phyloP scores from a whole-genome alignment of 129 eudicot genomes.

The Apium graveolens region DNA sequence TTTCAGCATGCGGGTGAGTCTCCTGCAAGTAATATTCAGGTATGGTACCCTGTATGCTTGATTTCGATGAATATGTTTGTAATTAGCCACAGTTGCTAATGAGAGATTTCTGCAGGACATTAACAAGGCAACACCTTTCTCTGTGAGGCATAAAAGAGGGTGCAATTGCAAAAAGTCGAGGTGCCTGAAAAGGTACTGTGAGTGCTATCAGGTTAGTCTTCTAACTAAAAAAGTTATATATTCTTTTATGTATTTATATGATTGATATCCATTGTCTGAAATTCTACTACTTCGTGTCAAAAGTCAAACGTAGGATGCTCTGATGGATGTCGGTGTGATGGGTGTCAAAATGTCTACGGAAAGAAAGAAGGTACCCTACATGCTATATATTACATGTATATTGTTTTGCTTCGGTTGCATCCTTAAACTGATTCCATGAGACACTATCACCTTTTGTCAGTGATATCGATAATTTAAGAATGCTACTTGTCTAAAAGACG shows the following conservation, averaged over 20 bases:
- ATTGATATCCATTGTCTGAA: not conserved
- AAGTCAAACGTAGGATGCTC: slow-evolving; percentile 77
- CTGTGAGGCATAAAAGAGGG: slow-evolving; percentile 65
- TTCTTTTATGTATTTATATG: not conserved
- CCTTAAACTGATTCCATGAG: not conserved
- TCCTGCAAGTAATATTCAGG: slow-evolving; percentile 34
- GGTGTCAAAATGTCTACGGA: slow-evolving; percentile 69
- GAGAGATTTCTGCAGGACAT: slow-evolving; percentile 36
- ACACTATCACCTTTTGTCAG: not conserved
- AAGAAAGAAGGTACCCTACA: slow-evolving; percentile 47
- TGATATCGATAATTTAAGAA: no score
- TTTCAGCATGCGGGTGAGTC: slow-evolving; percentile 21
- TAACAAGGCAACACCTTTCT: slow-evolving; percentile 24
- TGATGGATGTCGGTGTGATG: slow-evolving; percentile 79
- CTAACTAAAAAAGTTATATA: not conserved
- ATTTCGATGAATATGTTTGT: not conserved
- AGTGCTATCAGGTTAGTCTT: slow-evolving; percentile 66
- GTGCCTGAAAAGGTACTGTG: slow-evolving; percentile 73
- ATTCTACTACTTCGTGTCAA: not conserved
- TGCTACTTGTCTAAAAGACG: no score
- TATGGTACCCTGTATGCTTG: slow-evolving; percentile 20
- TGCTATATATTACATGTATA: not conserved
- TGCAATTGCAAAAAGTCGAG: slow-evolving; percentile 86
- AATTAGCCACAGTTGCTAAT: not conserved
- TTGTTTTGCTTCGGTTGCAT: not conserved